phyloP scores from a whole-genome alignment of 1,139 yeast species.

The Yamadazyma diddensiae region DNA sequence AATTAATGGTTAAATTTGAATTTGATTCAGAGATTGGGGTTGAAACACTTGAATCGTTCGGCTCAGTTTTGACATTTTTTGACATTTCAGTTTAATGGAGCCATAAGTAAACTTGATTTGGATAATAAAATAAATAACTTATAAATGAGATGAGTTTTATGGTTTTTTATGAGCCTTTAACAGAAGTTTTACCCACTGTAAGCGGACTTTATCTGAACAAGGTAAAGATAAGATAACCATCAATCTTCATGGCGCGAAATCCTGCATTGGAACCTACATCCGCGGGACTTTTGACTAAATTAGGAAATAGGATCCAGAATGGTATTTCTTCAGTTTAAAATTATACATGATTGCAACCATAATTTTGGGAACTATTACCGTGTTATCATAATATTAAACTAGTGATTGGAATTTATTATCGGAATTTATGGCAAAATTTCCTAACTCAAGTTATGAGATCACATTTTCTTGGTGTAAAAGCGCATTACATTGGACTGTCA shows the following conservation, averaged over 20 bases:
- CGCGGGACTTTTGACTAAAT: background rate
- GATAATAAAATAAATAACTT: background rate
- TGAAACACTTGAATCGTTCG: background rate
- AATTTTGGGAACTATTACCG: too few relatives aligned
- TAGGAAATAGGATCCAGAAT: background rate
- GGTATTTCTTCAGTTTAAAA: too few relatives aligned
- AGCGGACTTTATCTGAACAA: slow-evolving; percentile 1
- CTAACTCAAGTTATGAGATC: too few relatives aligned
- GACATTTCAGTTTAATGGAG: background rate
- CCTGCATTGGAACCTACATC: background rate
- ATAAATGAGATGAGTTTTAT: background rate
- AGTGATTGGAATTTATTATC: too few relatives aligned
- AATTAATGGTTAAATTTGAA: background rate
- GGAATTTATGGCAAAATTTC: too few relatives aligned
- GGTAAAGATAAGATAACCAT: slow-evolving; percentile 1
- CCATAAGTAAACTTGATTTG: background rate
- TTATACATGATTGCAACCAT: too few relatives aligned
- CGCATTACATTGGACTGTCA: too few relatives aligned
- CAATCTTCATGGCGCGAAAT: too few relatives aligned
- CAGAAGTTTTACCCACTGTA: background rate
- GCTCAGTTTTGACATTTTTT: background rate
- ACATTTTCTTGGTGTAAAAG: too few relatives aligned
- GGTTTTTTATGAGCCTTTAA: background rate
- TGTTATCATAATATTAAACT: too few relatives aligned
- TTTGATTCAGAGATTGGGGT: slow-evolving; percentile 1